Evolutionary conservation across 2,329 filamentous ascomycete species (phyloP).

Genomic region (Venturia oleaginea): DNA sequence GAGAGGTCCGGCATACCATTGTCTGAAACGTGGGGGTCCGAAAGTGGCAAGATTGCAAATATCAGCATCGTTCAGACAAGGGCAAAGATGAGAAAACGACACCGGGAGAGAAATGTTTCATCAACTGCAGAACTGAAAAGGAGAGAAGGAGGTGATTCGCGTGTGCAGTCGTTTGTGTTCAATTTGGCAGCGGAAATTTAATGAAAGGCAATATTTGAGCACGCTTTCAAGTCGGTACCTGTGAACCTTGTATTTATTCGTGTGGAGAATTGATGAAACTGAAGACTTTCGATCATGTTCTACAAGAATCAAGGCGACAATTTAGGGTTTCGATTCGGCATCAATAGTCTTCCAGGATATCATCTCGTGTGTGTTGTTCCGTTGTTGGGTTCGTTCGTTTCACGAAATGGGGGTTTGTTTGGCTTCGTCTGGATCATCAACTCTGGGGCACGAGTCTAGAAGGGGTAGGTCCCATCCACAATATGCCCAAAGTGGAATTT

Average conservation of each 20-base stretch:
- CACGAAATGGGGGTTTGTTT: not conserved
- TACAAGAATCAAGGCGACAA: not conserved
- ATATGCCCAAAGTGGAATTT: not conserved
- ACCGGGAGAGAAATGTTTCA: not conserved
- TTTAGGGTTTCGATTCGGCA: not conserved
- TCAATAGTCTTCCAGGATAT: not conserved
- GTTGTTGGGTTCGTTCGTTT: not conserved
- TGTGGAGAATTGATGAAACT: not conserved
- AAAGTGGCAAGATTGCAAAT: not conserved
- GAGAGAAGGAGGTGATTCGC: not conserved
- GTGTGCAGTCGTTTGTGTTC: not conserved
- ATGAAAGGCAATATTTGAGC: not conserved
- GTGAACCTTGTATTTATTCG: not conserved
- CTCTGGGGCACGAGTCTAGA: not conserved
- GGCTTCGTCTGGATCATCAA: not conserved
- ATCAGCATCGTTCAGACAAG: not conserved
- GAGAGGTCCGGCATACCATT: not conserved
- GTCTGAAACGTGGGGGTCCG: not conserved
- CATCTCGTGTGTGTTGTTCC: not conserved
- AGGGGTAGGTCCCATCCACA: not conserved
- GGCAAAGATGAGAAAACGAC: not conserved
- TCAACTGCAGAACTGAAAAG: not conserved
- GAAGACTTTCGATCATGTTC: not conserved
- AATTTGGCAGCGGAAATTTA: not conserved
- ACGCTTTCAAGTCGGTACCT: not conserved